Evolutionary conservation across 2,329 filamentous ascomycete genomes (phyloP), one percentile per base, ranked within the genome.

Genomic region (Monosporascus sp.): DNA sequence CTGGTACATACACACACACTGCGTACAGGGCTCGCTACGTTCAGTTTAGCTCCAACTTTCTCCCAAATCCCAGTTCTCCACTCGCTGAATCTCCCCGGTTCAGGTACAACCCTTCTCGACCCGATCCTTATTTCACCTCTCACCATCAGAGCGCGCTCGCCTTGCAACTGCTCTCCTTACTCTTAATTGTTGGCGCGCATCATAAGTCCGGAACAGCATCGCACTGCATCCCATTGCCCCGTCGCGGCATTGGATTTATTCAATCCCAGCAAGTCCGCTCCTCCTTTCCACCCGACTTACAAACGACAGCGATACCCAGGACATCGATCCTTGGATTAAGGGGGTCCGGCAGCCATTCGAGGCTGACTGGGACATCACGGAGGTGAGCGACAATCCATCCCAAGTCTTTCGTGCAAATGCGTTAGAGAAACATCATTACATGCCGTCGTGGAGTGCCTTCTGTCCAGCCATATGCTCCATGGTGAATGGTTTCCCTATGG

Each of bases 261-360:
- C 51, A 48, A 38, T 54, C 46, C 54, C 51, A 50, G 51, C 57
- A 45, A 46, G 24, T 31, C 55, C 53, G 51, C 58, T 57, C 48
- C 53, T 53, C 51, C 44, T 49, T 46, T 51, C 52, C 22, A 50
- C 52, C 50, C 48, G 38, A 45, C 52, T 55, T 47, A 49, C 47
- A 47, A 55, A 46, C 40, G 17, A 11, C 40, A 11, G 11, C 40
- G 17, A 43, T 16, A 43, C 40, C 49, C 41, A 55, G 55, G 58
- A 56, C 58, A 50, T 54, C 53, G 56, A 60, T 60, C 58, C 59
- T 56, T 57, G 61, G 53, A 52, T 62, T 49, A n/a, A 63, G 61
- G 61, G 62, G 62, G 54, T 63, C 59, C 57, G 63, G 59, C 54
- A 61, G 57, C 60, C 62, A 61, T 56, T 55, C 49, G 56, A 58